Evolutionary conservation across 192 early-diverging fungal species (phyloP), one percentile per base, ranked within the genome.

Genomic region (Mortierella antarctica): DNA sequence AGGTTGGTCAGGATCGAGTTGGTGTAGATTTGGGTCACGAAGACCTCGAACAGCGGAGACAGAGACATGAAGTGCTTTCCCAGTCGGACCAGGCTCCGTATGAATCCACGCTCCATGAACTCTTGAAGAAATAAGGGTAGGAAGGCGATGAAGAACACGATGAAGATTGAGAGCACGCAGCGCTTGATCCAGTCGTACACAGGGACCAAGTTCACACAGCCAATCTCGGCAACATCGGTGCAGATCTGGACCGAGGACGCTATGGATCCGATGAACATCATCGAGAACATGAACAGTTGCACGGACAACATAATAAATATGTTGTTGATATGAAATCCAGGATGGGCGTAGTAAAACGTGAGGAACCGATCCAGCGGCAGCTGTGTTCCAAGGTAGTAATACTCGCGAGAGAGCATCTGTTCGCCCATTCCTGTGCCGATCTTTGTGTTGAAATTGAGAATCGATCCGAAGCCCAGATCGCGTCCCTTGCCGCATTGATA

Each of bases 371-470:
- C 95, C 47, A 96, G 75, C 6, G 94, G 93, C 48, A 96, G 83
- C 65, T 93, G 93, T 31, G 93, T 91, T 46, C 95, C 95, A 57
- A 96, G 85, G 79, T 94, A 94, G 83, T 96, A 95, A 82, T 96
- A 94, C 77, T 96, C 95, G 68, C 95, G 90, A n/a, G 95, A 96
- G 46, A 96, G 77, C 90, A 96, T 94, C 84, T 96, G 95, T 82
- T 96, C 95, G 54, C 93, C 93, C 95, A 96, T 96, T 70, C 95
- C 95, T 10, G 93, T 93, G 56, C 94, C 93, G 57, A 96, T 95
- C 83, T 96, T 96, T 55, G 95, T 93, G 67, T 93, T 93, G 72
- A 95, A 96, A 78, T 93, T 93, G 74, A 96, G 91, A 64, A 94
- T 92, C 8, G 95, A 96, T 59, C 91, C 92, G 86, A 96, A 94